These are phyloP conservation scores for Auricularia cornea DNA, from an alignment of 768 basidiomycete species.

Conservation along the genomic window DNA sequence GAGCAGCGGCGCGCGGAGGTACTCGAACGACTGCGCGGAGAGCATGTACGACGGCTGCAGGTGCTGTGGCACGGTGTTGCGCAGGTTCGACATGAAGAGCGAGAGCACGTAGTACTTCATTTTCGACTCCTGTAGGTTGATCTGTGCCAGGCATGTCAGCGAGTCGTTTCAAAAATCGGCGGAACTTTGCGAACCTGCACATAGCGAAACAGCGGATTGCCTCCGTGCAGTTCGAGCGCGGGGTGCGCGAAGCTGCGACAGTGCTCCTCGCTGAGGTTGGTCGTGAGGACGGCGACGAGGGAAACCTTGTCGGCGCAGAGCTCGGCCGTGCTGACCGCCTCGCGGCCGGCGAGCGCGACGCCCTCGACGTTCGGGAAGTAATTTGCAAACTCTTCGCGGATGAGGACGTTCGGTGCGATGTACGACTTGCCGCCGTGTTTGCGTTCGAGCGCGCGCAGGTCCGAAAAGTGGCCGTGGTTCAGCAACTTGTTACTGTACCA, in stretches of 20 bases:
- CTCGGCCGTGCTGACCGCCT: conserved; percentile 63
- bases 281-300: conserved; percentile 74
- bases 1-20: conserved; percentile 73
- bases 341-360: conserved; percentile 45
- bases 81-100: conserved; percentile 70
- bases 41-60: conserved; percentile 69
- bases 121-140: conserved; percentile 91
- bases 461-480: conserved; percentile 81
- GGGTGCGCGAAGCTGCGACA: conserved; percentile 58
- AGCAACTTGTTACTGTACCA: conserved; percentile 47
- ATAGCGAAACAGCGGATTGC: conserved; percentile 58
- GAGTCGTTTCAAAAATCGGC: not conserved
- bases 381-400: conserved; percentile 83
- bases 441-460: conserved; percentile 63
- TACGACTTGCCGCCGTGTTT: conserved; percentile 89
- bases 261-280: conserved; percentile 86
- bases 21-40: conserved; percentile 79
- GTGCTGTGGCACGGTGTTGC: conserved; percentile 51
- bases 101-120: conserved; percentile 87
- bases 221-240: conserved; percentile 42
- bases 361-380: conserved; percentile 87
- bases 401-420: conserved; percentile 83
- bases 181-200: conserved; percentile 33
- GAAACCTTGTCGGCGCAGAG: conserved; percentile 71
- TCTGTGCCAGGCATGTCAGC: conserved; percentile 24